Conservation (phyloP, 441 rosid species). For the Syzygium syzygioides region DNA sequence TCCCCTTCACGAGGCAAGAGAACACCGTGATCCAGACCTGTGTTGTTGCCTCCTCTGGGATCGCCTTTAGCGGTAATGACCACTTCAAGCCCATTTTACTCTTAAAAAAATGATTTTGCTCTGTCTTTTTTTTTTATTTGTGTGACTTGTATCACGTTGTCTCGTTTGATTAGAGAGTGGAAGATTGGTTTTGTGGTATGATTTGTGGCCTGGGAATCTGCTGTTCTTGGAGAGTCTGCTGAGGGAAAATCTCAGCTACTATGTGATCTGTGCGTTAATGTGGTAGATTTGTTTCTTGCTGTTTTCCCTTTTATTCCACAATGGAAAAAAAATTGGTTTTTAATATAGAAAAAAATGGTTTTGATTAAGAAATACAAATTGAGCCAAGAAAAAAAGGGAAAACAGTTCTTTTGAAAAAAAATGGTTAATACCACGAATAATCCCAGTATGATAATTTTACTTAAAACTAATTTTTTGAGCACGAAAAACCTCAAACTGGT, state of each 20-base stretch:
- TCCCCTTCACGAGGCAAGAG: conserved; percentile 82
- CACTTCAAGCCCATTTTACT: background rate
- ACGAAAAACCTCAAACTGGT: too few relatives aligned
- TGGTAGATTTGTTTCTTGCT: background rate
- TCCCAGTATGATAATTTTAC: too few relatives aligned
- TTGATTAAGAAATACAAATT: too few relatives aligned
- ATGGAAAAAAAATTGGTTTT: too few relatives aligned
- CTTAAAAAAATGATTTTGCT: background rate
- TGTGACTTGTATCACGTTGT: background rate
- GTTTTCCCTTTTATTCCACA: background rate
- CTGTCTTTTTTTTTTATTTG: background rate
- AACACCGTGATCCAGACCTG: conserved; percentile 91
- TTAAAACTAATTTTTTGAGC: too few relatives aligned
- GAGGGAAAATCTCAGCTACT: background rate
- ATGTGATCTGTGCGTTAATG: background rate
- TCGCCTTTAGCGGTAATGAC: conserved; percentile 72
- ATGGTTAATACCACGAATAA: too few relatives aligned
- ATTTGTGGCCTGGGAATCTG: background rate
- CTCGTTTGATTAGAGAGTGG: background rate
- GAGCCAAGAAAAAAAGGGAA: too few relatives aligned
- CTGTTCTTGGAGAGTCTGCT: background rate
- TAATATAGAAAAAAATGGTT: too few relatives aligned
- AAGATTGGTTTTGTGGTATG: background rate
- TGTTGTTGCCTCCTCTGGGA: conserved; percentile 89
- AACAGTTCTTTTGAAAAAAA: too few relatives aligned